A percentile compares a stretch with the other conserved stretches of the same genome.
phyloP scores from a whole-genome alignment of 495 filamentous ascomycete genomes.

The Penicillium daleae region DNA sequence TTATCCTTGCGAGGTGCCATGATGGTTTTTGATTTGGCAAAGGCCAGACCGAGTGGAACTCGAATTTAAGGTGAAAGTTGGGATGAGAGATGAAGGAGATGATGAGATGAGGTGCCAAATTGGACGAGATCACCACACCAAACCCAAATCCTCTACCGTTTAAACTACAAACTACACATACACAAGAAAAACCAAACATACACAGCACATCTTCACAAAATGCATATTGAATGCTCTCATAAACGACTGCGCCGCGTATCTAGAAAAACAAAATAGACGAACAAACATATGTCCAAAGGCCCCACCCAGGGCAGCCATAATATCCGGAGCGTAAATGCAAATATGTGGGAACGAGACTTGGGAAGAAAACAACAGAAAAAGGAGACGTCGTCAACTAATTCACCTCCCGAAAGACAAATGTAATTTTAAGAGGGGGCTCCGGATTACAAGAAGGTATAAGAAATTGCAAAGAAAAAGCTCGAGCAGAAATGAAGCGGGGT shows the following conservation, averaged over 20 bases:
- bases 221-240: constrained; percentile 13
- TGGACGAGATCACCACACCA: not conserved
- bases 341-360: constrained; percentile 17
- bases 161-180: constrained; percentile 8
- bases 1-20: constrained; percentile 61
- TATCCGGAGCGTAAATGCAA: constrained; percentile 33
- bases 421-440: constrained; percentile 13
- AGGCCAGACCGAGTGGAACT: not conserved
- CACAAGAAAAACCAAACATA: not conserved
- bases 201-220: not conserved
- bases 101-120: not conserved
- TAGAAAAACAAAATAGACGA: constrained; percentile 23
- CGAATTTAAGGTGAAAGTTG: not conserved
- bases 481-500: not conserved
- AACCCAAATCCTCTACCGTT: not conserved
- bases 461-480: not conserved
- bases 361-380: not conserved
- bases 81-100: not conserved
- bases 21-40: not conserved
- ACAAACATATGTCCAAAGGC: constrained; percentile 34
- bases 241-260: constrained; percentile 26
- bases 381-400: constrained; percentile 10
- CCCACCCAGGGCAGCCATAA: constrained; percentile 21
- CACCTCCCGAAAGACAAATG: constrained; percentile 21
- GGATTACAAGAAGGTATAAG: constrained; percentile 21